These are phyloP conservation scores for Fusarium albosuccineum DNA, from an alignment of 2,329 filamentous ascomycete species.

Conservation along the genomic window DNA sequence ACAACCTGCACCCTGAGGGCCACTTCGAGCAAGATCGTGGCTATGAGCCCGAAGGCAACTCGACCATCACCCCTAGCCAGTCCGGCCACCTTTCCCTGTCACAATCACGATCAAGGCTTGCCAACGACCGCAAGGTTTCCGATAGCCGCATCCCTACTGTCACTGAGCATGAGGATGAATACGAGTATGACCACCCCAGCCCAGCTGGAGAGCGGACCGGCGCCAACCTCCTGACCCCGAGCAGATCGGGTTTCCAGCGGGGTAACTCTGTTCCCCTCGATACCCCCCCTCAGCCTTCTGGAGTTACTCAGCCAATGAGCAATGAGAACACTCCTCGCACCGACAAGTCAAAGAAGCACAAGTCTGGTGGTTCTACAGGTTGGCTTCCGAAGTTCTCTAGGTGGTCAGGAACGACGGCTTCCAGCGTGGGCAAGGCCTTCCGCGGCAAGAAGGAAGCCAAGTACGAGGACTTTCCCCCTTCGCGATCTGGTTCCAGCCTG, in stretches of 20 bases:
- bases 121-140: conserved; percentile 69
- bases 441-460: conserved; percentile 71
- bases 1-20: conserved; percentile 72
- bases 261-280: conserved; percentile 67
- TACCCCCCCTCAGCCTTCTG: conserved; percentile 69
- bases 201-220: conserved; percentile 52
- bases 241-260: conserved; percentile 61
- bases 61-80: conserved; percentile 76
- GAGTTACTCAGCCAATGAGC: conserved; percentile 63
- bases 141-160: conserved; percentile 93
- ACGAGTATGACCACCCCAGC: conserved; percentile 65
- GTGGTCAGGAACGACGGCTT: conserved; percentile 97
- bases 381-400: conserved; percentile 93
- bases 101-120: conserved; percentile 60
- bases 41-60: conserved; percentile 88
- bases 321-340: conserved; percentile 82
- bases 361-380: conserved; percentile 82
- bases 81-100: conserved; percentile 80
- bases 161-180: conserved; percentile 83
- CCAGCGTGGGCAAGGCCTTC: conserved; percentile 84
- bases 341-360: conserved; percentile 87
- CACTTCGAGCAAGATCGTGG: conserved; percentile 78
- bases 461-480: conserved; percentile 72
- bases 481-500: conserved; percentile 82
- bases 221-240: conserved; percentile 73